A percentile compares a stretch with the other conserved stretches of the same genome.
Evolutionary conservation across 345 rosid species (phyloP).

Genomic region (Acer saccharum): DNA sequence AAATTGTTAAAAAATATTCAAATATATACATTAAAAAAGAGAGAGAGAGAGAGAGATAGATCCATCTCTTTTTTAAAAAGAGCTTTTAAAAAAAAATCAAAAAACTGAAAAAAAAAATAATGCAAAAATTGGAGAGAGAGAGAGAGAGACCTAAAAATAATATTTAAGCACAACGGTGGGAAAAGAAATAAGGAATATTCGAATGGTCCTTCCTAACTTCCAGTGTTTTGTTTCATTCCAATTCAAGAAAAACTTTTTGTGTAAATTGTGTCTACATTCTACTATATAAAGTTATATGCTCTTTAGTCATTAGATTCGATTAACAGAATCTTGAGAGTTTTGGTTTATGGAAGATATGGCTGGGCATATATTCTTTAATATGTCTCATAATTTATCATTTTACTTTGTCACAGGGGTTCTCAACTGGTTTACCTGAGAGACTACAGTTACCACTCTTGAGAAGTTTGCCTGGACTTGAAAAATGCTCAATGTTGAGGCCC

Average conservation of each 20-base stretch:
- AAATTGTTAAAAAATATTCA: too few species aligned
- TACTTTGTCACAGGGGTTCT: constrained; percentile 71
- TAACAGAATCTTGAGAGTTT: neutral
- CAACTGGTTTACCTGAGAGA: constrained; percentile 96
- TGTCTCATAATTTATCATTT: constrained; percentile 4
- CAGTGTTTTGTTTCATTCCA: neutral
- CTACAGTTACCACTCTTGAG: constrained; percentile 94
- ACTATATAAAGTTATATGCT: neutral
- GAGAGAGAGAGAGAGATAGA: too few species aligned
- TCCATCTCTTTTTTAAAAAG: too few species aligned
- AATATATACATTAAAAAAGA: too few species aligned
- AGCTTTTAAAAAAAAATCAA: too few species aligned
- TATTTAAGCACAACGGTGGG: too few species aligned
- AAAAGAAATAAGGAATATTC: neutral
- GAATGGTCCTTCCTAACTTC: neutral
- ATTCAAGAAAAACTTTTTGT: neutral
- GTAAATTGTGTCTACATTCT: neutral
- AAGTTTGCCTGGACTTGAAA: constrained; percentile 97
- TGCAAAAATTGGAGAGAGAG: too few species aligned
- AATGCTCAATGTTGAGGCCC: constrained; percentile 94
- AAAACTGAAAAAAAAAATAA: too few species aligned
- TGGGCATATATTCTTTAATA: neutral
- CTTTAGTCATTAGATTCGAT: neutral
- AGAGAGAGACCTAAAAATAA: too few species aligned
- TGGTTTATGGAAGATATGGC: neutral